Evolutionary conservation across 2,329 filamentous ascomycete species (phyloP), one percentile per base, ranked within the genome.

Genomic region (Fusarium sp.): DNA sequence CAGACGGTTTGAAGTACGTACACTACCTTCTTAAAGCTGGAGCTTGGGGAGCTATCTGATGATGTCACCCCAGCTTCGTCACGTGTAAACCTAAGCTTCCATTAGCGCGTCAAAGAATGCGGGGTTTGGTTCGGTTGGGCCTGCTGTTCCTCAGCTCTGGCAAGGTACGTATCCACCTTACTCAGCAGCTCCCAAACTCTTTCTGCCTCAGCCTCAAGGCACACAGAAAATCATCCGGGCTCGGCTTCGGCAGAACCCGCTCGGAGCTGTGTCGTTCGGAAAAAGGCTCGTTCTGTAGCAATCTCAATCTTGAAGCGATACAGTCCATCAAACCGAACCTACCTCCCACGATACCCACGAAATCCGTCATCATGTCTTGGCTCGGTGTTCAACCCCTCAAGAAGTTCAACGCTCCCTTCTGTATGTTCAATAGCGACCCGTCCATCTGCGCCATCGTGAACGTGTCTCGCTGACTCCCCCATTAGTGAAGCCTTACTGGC

Each of bases 401-500:
- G 89, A 95, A 94, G 88, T 95, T 94, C 86, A 90, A 91, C 79
- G 88, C 90, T 81, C 92, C 92, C 78, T 85, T 95, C 83, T 86
- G 93, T 95, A 89, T 80, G 93, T 91, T 52, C 81, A 83, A 86
- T 84, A 78, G 70, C 73, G 60, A 64, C 76, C 63, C 61, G 66
- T 49, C 48, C 70, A 62, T 51, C 57, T 51, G 46, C 62, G 60
- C 45, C 64, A 66, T 69, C 62, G 64, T 63, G 65, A 60, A 71
- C 46, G 51, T 73, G 66, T 70, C 79, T 67, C 71, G 78, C 79
- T 80, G 70, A 79, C 72, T 73, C 63, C 74, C 54, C 48, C 39
- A 80, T 83, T 82, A 98, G 95, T 94, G 86, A 90, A 90, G 88
- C 94, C 95, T 79, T 91, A 97, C 91, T 91, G 90, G 83, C 95